These are phyloP conservation scores for Pythium chondricola DNA, from an alignment of 352 stramenopile genomes.

Conservation along the genomic window DNA sequence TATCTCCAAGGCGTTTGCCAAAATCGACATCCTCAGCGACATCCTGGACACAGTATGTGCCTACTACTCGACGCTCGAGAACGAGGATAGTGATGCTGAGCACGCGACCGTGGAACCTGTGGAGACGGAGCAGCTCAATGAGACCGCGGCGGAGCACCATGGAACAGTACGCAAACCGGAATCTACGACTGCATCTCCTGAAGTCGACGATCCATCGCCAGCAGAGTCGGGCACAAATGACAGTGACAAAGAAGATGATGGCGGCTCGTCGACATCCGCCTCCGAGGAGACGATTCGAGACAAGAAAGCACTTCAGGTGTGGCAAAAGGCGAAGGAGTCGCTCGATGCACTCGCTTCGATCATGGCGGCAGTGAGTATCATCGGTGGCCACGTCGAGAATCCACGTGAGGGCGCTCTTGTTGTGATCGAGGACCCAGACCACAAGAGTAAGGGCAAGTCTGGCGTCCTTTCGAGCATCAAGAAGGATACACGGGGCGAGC, in stretches of 20 bases:
- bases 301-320: conserved; percentile 61
- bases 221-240: conserved; percentile 8
- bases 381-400: conserved; percentile 65
- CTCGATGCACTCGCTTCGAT: conserved; percentile 48
- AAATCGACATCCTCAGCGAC: conserved; percentile 39
- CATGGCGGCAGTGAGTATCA: conserved; percentile 60
- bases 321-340: conserved; percentile 73
- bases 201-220: conserved; percentile 43
- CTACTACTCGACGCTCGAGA: conserved; percentile 56
- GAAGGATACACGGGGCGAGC: conserved; percentile 15
- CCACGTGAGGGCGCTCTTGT: conserved; percentile 63
- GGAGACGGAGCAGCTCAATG: conserved; percentile 18
- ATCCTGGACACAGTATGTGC: conserved; percentile 55
- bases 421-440: conserved; percentile 41
- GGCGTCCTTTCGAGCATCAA: conserved; percentile 33
- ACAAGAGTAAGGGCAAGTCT: conserved; percentile 31
- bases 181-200: conserved; percentile 35
- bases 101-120: conserved; percentile 6
- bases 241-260: conserved; percentile 8
- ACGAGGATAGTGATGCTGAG: conserved; percentile 11
- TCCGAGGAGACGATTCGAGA: conserved; percentile 25
- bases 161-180: conserved; percentile 48
- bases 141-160: conserved; percentile 14
- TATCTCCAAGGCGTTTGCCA: conserved; percentile 44
- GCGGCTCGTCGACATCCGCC: not conserved